Base-by-base conservation (phyloP, 371 early-diverging fungal species). In the Mucor velutinosus region DNA sequence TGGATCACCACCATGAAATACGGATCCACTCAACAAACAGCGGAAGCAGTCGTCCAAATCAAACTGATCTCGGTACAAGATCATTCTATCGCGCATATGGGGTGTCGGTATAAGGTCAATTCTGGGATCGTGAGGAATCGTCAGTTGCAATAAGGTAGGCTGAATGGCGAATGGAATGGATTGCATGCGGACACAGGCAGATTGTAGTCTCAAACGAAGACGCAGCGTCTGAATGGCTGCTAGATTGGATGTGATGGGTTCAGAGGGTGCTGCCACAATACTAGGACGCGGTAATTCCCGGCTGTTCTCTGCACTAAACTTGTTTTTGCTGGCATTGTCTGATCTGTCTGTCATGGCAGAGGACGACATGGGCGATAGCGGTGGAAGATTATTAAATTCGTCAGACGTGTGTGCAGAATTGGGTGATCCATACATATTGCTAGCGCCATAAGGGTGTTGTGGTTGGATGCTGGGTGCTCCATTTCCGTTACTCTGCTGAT, bases 31-130 rank as follows among this genome's bases (percentile, higher is more conserved):
- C n/a, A 87, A 70, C 23, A 87, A 59, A 59, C 81, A 67, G 19
- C 82, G 75, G 61, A 86, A 83, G 30, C 86, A 85, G 17, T 84
- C 85, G 43, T 88, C 88, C 30, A 86, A 67, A 57, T 86, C 85
- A 74, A 81, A 86, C 32, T 81, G 71, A 33, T 82, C 75, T 59
- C 85, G 76, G 59, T 84, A 86, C 7, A 88, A 39, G 53, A 88
- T 88, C 86, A 88, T 86, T 66, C 86, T 75, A 23, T 86, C 88
- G 17, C 88, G 80, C 72, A 86, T 82, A 51, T 84, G 83, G 17
- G 82, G 79, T 25, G 86, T 82, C n/a, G 88, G 86, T 35, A 88
- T 79, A 49, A 86, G 65, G 47, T 88, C 88, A 29, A 88, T 88
- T 17, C 88, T 81, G 17, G 88, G 76, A 39, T 88, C 88, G 58